These are phyloP conservation scores for Pachysolen tannophilus DNA, from an alignment of 805 yeast species.

Conservation along the genomic window DNA sequence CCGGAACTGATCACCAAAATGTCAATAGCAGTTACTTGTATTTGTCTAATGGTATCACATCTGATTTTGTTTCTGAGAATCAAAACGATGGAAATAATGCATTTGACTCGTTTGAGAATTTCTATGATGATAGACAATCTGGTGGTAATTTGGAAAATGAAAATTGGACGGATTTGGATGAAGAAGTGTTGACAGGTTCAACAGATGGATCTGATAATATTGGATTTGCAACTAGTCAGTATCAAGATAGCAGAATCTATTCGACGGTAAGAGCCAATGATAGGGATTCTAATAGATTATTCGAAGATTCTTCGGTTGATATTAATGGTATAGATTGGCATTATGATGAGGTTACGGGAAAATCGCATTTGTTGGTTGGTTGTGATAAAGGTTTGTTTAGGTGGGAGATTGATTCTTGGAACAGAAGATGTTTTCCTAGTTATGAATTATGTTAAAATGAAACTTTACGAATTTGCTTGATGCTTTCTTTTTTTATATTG, in stretches of 20 bases:
- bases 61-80: background rate
- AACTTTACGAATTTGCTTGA: too few species aligned
- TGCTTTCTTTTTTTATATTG: too few species aligned
- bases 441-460: conserved; percentile 31
- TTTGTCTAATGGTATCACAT: conserved; percentile 7
- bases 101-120: background rate
- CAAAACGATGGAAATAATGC: background rate
- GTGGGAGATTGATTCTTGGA: conserved; percentile 65
- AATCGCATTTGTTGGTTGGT: conserved; percentile 50
- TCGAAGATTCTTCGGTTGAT: conserved; percentile 22
- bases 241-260: background rate
- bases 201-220: background rate
- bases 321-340: conserved; percentile 58
- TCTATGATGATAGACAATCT: conserved; percentile 2
- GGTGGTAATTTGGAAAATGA: background rate
- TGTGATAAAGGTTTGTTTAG: conserved; percentile 58
- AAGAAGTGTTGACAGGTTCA: background rate
- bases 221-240: conserved; percentile 1
- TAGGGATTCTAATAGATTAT: conserved; percentile 2
- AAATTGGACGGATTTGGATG: conserved; percentile 6
- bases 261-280: background rate
- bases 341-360: conserved; percentile 31
- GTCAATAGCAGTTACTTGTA: conserved; percentile 5
- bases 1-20: background rate
- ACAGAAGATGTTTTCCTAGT: conserved; percentile 53